Percentiles rank a stretch among this genome's conserved stretches.
phyloP scores from a whole-genome alignment of 2,329 filamentous ascomycete genomes.

The Onygena corvina region DNA sequence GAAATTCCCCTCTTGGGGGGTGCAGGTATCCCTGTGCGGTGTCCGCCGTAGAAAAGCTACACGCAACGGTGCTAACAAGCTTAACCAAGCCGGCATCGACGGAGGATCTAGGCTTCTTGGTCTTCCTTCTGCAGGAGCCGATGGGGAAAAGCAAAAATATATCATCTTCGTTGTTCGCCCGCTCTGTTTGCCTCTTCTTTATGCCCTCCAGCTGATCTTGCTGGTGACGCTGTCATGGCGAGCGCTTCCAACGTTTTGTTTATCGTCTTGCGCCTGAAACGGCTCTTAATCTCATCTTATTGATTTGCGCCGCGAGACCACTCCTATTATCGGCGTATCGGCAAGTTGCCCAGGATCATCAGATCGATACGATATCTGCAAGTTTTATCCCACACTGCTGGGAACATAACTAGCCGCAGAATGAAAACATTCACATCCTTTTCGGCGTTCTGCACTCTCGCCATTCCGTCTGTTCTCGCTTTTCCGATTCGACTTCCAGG shows the following conservation, averaged over 20 bases:
- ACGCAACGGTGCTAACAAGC: not conserved
- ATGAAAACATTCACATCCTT: not conserved
- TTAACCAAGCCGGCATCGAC: not conserved
- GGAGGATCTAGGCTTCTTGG: not conserved
- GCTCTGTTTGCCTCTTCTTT: not conserved
- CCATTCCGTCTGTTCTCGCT: not conserved
- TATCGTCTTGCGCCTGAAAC: not conserved
- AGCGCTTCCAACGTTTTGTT: not conserved
- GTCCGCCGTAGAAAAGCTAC: not conserved
- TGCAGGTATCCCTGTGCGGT: not conserved
- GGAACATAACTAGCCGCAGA: not conserved
- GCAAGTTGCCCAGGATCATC: too few species aligned
- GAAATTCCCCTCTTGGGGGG: not conserved
- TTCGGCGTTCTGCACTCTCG: not conserved
- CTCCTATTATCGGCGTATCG: too few species aligned
- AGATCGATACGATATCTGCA: not conserved
- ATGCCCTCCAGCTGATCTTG: not conserved
- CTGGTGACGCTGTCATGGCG: not conserved
- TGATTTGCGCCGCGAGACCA: too few species aligned
- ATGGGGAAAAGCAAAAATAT: not conserved
- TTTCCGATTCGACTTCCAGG: not conserved
- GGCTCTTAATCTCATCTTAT: not conserved
- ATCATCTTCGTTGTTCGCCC: not conserved
- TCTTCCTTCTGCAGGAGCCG: constrained; percentile 1
- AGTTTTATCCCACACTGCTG: not conserved